A percentile compares a stretch with the other conserved stretches of the same genome.
Conservation (phyloP, 768 basidiomycete species). For the Tricholoma sp. region DNA sequence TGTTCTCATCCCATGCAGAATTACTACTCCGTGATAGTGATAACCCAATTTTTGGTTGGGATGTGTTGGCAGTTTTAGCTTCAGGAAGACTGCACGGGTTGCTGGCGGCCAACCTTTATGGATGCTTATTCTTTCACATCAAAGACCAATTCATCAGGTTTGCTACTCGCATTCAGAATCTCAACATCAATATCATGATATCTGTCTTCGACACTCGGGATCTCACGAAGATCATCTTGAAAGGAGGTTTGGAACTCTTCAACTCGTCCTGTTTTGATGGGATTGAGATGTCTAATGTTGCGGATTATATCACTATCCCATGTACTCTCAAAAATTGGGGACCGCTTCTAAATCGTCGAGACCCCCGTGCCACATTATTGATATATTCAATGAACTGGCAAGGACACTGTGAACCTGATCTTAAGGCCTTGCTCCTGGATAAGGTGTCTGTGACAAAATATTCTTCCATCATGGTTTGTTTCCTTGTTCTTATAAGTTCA, state of each 20-base stretch:
- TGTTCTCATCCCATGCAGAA: constrained; percentile 31
- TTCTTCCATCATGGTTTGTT: constrained; percentile 14
- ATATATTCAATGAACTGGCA: constrained; percentile 27
- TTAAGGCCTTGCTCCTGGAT: background rate
- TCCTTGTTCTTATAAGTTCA: background rate
- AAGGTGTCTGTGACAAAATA: constrained; percentile 9
- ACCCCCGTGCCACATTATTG: constrained; percentile 20
- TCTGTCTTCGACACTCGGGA: constrained; percentile 27
- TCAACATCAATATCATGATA: constrained; percentile 21
- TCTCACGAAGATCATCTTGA: constrained; percentile 25
- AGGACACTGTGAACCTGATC: constrained; percentile 1
- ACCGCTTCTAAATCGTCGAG: constrained; percentile 21
- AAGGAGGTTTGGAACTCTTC: constrained; percentile 19
- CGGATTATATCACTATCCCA: constrained; percentile 17
- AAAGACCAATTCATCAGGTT: constrained; percentile 25
- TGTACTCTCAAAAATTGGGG: constrained; percentile 24
- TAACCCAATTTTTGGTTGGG: constrained; percentile 38
- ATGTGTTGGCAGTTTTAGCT: constrained; percentile 25
- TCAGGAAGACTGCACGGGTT: constrained; percentile 25
- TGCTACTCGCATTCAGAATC: constrained; percentile 22
- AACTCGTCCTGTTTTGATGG: constrained; percentile 23
- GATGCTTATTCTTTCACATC: constrained; percentile 30
- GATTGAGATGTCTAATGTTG: constrained; percentile 23
- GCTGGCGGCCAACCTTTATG: constrained; percentile 23
- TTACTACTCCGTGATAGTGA: constrained; percentile 36